These are phyloP conservation scores for Alternaria conjuncta DNA, from an alignment of 2,329 filamentous ascomycete species.

Conservation along the genomic window DNA sequence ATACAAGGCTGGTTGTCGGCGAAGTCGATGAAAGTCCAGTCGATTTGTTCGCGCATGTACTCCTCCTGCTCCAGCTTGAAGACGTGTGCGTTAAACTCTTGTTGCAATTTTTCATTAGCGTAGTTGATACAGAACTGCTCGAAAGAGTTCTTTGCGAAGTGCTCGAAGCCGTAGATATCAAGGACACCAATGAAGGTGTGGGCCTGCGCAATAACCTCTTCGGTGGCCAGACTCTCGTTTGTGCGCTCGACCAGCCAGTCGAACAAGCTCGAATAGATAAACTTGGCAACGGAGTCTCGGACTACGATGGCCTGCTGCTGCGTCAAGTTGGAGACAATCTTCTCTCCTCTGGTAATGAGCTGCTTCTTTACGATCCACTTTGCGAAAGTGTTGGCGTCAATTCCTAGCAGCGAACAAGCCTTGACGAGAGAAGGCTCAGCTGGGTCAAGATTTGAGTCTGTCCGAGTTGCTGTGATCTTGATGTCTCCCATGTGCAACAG, in stretches of 20 bases:
- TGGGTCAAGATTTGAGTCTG: conserved; percentile 81
- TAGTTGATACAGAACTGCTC: conserved; percentile 99
- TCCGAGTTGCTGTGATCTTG: conserved; percentile 89
- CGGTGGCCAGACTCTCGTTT: conserved; percentile 87
- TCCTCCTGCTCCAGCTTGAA: conserved; percentile 99
- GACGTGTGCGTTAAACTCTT: conserved; percentile 99
- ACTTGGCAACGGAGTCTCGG: conserved; percentile 96
- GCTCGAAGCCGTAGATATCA: conserved; percentile 99
- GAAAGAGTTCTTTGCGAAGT: conserved; percentile 99
- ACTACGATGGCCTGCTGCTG: conserved; percentile 94
- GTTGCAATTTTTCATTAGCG: conserved; percentile 97
- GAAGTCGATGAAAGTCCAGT: conserved; percentile 99
- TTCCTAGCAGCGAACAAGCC: conserved; percentile 85
- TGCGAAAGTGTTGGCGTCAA: conserved; percentile 83
- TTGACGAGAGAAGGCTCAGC: conserved; percentile 82
- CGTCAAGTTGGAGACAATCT: conserved; percentile 94
- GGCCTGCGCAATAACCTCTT: conserved; percentile 82
- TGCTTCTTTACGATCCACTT: conserved; percentile 99
- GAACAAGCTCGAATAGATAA: conserved; percentile 97
- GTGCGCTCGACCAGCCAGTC: conserved; percentile 99
- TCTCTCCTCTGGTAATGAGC: conserved; percentile 92
- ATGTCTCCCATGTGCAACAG: conserved; percentile 94
- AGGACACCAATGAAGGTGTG: conserved; percentile 95
- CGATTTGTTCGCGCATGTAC: conserved; percentile 93
- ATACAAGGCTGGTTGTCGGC: conserved; percentile 99